These are phyloP conservation scores for Fusarium papillatum DNA, from an alignment of 2,329 filamentous ascomycete genomes.

Conservation along the genomic window DNA sequence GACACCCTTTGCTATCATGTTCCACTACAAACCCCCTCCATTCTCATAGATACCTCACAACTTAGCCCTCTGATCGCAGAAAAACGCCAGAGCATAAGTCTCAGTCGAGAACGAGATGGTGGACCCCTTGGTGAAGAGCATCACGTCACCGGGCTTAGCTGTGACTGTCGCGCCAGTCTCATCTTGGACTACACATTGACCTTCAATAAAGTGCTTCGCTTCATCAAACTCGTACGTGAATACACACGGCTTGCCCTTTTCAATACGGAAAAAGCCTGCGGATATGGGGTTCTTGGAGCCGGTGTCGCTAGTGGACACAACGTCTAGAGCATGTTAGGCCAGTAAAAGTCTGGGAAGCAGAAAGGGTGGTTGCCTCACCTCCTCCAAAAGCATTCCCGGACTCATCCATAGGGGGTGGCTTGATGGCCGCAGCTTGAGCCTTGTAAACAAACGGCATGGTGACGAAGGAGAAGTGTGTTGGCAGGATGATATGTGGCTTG, in stretches of 20 bases:
- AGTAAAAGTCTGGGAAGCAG: too few species aligned
- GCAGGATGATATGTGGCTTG: neutral
- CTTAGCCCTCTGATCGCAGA: conserved; percentile 20
- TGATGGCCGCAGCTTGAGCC: neutral
- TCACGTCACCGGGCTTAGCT: conserved; percentile 7
- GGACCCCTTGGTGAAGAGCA: conserved; percentile 12
- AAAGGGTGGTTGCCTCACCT: neutral
- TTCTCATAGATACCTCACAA: neutral
- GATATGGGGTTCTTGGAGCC: conserved; percentile 9
- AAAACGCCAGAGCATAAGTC: conserved; percentile 13
- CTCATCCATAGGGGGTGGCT: neutral
- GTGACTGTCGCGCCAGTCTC: conserved; percentile 5
- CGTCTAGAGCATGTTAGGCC: neutral
- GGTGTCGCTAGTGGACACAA: conserved; percentile 11
- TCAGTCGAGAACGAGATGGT: conserved; percentile 11
- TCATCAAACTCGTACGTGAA: conserved; percentile 20
- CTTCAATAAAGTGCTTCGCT: conserved; percentile 11
- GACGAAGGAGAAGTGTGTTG: neutral
- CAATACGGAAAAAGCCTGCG: conserved; percentile 14
- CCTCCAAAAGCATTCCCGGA: neutral
- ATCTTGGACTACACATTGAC: conserved; percentile 3
- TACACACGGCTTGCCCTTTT: conserved; percentile 4
- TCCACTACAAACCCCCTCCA: too few species aligned
- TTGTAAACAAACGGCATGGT: conserved; percentile 13
- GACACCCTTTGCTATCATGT: too few species aligned